phyloP scores from a whole-genome alignment of 148 eudicot species.

The Rhododendron vialii region DNA sequence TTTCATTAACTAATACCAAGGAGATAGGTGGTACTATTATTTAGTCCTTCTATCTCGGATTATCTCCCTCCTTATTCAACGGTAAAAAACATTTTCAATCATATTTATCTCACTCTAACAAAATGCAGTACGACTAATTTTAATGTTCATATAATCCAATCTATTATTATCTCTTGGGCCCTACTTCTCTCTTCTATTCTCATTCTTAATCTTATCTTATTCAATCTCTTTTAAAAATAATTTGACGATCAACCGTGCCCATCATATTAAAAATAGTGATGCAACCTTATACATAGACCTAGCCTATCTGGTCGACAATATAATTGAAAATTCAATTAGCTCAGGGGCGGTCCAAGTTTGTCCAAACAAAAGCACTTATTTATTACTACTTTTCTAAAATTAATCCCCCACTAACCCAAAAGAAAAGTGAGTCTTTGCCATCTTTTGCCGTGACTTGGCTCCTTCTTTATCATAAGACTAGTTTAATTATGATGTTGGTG shows the following conservation, averaged over 20 bases:
- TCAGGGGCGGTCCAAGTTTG: background rate
- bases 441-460: background rate
- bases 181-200: background rate
- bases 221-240: too few species aligned
- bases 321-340: background rate
- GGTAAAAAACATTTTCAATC: too few species aligned
- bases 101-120: too few species aligned
- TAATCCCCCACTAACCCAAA: background rate
- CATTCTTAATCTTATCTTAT: too few species aligned
- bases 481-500: background rate
- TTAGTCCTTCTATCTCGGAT: too few species aligned
- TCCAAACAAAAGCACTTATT: background rate
- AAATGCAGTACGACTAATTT: too few species aligned
- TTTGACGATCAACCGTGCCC: too few species aligned
- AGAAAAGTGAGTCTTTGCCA: slow-evolving; percentile 1
- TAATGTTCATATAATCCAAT: background rate
- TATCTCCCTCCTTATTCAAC: too few species aligned
- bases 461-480: background rate
- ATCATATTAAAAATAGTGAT: too few species aligned
- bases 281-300: background rate
- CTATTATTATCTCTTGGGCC: background rate
- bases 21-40: too few species aligned
- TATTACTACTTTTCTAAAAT: background rate
- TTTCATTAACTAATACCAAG: too few species aligned
- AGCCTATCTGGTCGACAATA: background rate